A percentile compares a stretch with the other conserved stretches of the same genome.
Evolutionary conservation across 352 stramenopile genomes (phyloP).

Genomic region (Pythium angustatum): DNA sequence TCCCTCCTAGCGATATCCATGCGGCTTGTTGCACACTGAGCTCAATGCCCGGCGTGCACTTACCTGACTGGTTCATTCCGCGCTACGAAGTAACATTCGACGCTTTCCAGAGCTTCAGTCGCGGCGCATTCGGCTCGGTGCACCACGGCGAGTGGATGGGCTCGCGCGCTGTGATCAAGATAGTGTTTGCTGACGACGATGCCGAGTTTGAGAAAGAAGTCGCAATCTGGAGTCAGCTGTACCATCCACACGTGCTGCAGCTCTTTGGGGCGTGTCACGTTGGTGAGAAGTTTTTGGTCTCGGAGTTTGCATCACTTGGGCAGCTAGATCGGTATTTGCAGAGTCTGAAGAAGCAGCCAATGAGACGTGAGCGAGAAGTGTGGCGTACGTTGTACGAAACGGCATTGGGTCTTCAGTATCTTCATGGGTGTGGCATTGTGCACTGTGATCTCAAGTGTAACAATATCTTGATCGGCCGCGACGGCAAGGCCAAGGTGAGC

Average conservation of each 20-base stretch:
- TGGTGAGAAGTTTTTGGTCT: slow-evolving; percentile 38
- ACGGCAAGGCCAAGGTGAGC: slow-evolving; percentile 23
- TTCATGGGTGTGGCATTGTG: slow-evolving; percentile 57
- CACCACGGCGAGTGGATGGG: slow-evolving; percentile 38
- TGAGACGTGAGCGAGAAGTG: slow-evolving; percentile 23
- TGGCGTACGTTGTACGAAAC: slow-evolving; percentile 41
- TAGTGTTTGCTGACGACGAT: slow-evolving; percentile 14
- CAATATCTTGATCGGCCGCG: slow-evolving; percentile 34
- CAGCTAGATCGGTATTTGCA: slow-evolving; percentile 44
- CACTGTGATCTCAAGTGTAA: slow-evolving; percentile 26
- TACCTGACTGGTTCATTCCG: slow-evolving; percentile 27
- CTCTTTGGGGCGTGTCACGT: slow-evolving; percentile 44
- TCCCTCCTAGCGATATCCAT: neutral
- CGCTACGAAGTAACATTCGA: slow-evolving; percentile 19
- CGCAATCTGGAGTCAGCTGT: slow-evolving; percentile 36
- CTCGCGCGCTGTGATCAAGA: slow-evolving; percentile 38
- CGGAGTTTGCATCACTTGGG: slow-evolving; percentile 38
- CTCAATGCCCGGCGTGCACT: neutral
- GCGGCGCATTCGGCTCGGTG: slow-evolving; percentile 31
- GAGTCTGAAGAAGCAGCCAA: slow-evolving; percentile 1
- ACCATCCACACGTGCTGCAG: slow-evolving; percentile 37
- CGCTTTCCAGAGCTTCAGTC: slow-evolving; percentile 14
- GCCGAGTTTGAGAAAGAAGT: slow-evolving; percentile 35
- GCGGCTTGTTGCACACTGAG: neutral
- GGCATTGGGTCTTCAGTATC: slow-evolving; percentile 57